Conservation (phyloP, 176 grass and related monocot genomes). For the Thalia dealbata region DNA sequence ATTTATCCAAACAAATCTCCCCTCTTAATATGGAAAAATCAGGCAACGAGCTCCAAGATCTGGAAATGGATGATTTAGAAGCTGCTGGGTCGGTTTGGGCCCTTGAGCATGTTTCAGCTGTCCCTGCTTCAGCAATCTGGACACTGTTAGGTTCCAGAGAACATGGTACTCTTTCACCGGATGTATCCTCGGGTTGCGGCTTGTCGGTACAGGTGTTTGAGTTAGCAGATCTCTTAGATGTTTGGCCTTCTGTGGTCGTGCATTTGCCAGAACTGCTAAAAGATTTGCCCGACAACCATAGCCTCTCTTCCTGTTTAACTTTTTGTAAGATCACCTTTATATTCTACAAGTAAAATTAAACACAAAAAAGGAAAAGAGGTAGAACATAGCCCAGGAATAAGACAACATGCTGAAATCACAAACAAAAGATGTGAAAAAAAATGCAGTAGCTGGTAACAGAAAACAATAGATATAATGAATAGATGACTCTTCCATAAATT, state of each 20-base stretch:
- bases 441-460: no score
- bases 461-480: no score
- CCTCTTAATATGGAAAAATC: conserved; percentile 82
- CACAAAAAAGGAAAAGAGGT: not conserved
- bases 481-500: no score
- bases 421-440: no score
- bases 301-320: conserved; percentile 44
- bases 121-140: conserved; percentile 55
- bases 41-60: conserved; percentile 42
- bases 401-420: not conserved
- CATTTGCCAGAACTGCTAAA: conserved; percentile 28
- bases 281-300: conserved; percentile 31
- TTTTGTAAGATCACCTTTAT: conserved; percentile 28
- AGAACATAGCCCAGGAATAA: not conserved
- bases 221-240: conserved; percentile 18
- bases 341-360: conserved; percentile 19
- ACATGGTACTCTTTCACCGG: conserved; percentile 37
- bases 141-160: conserved; percentile 45
- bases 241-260: conserved; percentile 16
- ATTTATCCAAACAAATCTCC: conserved; percentile 77
- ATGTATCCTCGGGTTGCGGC: conserved; percentile 39
- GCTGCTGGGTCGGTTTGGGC: conserved; percentile 27
- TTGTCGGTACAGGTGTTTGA: conserved; percentile 24
- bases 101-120: conserved; percentile 43
- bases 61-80: conserved; percentile 41